Conservation (phyloP, 2,329 filamentous ascomycete genomes). For the Myriosclerotinia duriaeana region DNA sequence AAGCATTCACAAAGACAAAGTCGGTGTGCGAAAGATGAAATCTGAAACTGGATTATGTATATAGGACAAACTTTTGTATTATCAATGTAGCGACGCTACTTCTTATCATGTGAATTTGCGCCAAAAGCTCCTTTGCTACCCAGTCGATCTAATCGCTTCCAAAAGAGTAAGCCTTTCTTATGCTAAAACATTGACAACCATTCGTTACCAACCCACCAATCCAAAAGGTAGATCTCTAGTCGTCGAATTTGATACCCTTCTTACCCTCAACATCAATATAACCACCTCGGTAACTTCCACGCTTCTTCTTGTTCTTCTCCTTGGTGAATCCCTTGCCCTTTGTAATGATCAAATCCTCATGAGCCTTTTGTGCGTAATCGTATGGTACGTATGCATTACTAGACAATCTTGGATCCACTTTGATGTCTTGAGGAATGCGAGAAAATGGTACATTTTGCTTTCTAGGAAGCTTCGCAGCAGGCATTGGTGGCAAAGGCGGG, state of each 20-base stretch:
- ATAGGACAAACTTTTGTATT: constrained; percentile 22
- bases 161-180: constrained; percentile 9
- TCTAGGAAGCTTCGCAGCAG: constrained; percentile 43
- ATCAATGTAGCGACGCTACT: constrained; percentile 19
- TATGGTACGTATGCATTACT: constrained; percentile 83
- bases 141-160: constrained; percentile 10
- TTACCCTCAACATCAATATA: constrained; percentile 78
- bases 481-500: constrained; percentile 41
- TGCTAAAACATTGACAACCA: constrained; percentile 1
- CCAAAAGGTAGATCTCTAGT: constrained; percentile 52
- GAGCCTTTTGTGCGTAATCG: constrained; percentile 85
- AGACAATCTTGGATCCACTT: constrained; percentile 66
- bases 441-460: constrained; percentile 70
- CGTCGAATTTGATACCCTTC: constrained; percentile 92
- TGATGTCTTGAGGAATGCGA: constrained; percentile 68
- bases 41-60: not conserved
- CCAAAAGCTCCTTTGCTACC: constrained; percentile 23
- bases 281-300: constrained; percentile 86
- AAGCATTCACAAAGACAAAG: not conserved
- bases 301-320: constrained; percentile 99
- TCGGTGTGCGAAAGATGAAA: constrained; percentile 6
- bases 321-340: constrained; percentile 98
- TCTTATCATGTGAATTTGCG: constrained; percentile 17
- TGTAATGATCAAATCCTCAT: constrained; percentile 84
- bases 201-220: not conserved